Conservation (phyloP, 2,329 filamentous ascomycete species). For the Sclerotiophoma versabilis region DNA sequence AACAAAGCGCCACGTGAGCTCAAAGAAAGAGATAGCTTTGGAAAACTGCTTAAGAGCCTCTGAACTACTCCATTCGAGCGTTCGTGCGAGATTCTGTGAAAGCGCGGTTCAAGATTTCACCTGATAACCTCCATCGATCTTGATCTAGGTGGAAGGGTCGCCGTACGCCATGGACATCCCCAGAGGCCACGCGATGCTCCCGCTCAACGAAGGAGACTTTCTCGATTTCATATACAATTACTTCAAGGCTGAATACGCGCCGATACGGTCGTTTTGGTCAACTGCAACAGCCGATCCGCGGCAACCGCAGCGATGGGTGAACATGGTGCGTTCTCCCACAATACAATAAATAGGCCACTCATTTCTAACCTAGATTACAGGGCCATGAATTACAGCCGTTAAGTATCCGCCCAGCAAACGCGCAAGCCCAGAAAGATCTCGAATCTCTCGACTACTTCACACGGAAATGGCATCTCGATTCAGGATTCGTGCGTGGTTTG, state of each 20-base stretch:
- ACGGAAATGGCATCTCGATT: constrained; percentile 41
- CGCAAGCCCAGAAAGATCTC: constrained; percentile 47
- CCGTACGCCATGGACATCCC: constrained; percentile 41
- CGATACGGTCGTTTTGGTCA: constrained; percentile 46
- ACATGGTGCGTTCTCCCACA: constrained; percentile 24
- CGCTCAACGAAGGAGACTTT: constrained; percentile 44
- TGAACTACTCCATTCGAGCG: not conserved
- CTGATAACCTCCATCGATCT: not conserved
- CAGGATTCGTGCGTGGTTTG: constrained; percentile 41
- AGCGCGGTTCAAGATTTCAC: not conserved
- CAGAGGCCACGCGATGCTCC: constrained; percentile 39
- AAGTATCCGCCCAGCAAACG: constrained; percentile 42
- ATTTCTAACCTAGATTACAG: not conserved
- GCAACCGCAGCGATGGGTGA: constrained; percentile 40
- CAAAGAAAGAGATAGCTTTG: constrained; percentile 3
- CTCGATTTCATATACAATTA: constrained; percentile 48
- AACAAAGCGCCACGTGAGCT: not conserved
- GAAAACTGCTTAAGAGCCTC: not conserved
- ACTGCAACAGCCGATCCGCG: constrained; percentile 45
- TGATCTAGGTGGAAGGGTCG: too few relatives aligned
- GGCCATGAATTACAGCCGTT: constrained; percentile 44
- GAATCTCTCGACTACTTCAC: constrained; percentile 45
- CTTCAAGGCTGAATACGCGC: constrained; percentile 49
- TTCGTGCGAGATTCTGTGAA: not conserved
- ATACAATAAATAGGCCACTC: too few relatives aligned